phyloP scores from a whole-genome alignment of 2,329 filamentous ascomycete genomes.

The Parastagonospora avenae region DNA sequence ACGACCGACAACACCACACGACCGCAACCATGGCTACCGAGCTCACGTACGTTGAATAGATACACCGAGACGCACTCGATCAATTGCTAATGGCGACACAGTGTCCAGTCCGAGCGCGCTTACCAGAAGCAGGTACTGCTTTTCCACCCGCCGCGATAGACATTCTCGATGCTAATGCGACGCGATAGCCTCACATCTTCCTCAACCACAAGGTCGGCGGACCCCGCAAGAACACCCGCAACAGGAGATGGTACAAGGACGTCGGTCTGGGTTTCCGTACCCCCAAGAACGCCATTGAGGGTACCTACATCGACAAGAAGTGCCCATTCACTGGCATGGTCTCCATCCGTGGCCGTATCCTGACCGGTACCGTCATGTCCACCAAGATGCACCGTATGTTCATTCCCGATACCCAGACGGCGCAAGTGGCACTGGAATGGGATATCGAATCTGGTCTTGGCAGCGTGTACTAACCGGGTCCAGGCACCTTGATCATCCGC shows the following conservation, averaged over 20 bases:
- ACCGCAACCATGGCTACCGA: conserved; percentile 52
- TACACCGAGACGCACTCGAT: conserved; percentile 1
- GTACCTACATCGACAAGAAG: conserved; percentile 99
- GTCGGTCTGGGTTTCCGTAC: conserved; percentile 99
- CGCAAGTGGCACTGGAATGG: background rate
- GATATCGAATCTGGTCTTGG: conserved; percentile 9
- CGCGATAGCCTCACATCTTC: conserved; percentile 95
- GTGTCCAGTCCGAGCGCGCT: conserved; percentile 99
- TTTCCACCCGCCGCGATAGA: conserved; percentile 16
- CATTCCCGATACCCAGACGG: background rate
- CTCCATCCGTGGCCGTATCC: conserved; percentile 99
- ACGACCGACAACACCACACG: conserved; percentile 42
- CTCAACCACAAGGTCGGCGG: conserved; percentile 93
- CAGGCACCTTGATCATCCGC: conserved; percentile 88
- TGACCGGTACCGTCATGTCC: conserved; percentile 97
- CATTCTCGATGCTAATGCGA: conserved; percentile 36
- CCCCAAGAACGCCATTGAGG: conserved; percentile 98
- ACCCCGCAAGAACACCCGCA: conserved; percentile 49
- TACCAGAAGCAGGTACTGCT: conserved; percentile 77
- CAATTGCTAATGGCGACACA: conserved; percentile 60
- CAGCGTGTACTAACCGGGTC: conserved; percentile 19
- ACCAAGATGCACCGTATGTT: conserved; percentile 97
- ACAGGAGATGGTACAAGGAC: conserved; percentile 98
- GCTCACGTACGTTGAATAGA: conserved; percentile 44
- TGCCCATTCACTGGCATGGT: conserved; percentile 99